These are phyloP conservation scores for Xylaria sp. DNA, from an alignment of 2,329 filamentous ascomycete genomes.

Conservation along the genomic window DNA sequence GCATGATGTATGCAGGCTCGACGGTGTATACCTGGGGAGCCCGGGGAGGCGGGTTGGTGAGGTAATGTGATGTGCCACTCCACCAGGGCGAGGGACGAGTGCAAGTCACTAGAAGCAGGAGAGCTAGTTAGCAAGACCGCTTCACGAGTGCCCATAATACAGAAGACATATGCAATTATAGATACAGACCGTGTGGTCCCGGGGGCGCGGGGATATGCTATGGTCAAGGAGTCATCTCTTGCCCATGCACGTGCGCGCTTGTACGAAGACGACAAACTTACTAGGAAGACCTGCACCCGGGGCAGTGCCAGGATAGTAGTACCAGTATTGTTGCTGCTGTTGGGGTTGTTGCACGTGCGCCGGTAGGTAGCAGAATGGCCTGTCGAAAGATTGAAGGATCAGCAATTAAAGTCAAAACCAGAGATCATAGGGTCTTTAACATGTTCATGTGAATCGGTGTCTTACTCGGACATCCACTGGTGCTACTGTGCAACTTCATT, in stretches of 20 bases:
- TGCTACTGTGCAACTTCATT: neutral
- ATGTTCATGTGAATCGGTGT: neutral
- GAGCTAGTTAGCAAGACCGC: neutral
- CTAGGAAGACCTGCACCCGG: conserved; percentile 3
- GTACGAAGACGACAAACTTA: conserved; percentile 17
- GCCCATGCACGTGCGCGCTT: neutral
- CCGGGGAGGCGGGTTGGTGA: conserved; percentile 25
- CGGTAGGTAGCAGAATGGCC: conserved; percentile 10
- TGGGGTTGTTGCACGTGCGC: conserved; percentile 6
- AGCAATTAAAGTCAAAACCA: neutral
- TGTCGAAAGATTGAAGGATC: neutral
- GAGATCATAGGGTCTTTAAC: neutral
- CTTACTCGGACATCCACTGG: neutral
- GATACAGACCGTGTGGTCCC: neutral
- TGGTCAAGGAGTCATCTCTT: neutral
- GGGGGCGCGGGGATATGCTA: neutral
- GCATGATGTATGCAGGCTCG: conserved; percentile 28
- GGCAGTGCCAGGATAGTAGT: conserved; percentile 9
- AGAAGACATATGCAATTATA: neutral
- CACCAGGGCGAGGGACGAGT: conserved; percentile 25
- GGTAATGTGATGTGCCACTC: conserved; percentile 28
- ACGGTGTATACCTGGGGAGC: conserved; percentile 27
- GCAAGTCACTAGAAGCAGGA: conserved; percentile 11
- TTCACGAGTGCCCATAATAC: neutral
- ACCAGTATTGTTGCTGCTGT: conserved; percentile 19